Percentiles rank a stretch among this genome's conserved stretches.
Conservation (phyloP, 805 yeast genomes). For the Sugiyamaella chiloensis region DNA sequence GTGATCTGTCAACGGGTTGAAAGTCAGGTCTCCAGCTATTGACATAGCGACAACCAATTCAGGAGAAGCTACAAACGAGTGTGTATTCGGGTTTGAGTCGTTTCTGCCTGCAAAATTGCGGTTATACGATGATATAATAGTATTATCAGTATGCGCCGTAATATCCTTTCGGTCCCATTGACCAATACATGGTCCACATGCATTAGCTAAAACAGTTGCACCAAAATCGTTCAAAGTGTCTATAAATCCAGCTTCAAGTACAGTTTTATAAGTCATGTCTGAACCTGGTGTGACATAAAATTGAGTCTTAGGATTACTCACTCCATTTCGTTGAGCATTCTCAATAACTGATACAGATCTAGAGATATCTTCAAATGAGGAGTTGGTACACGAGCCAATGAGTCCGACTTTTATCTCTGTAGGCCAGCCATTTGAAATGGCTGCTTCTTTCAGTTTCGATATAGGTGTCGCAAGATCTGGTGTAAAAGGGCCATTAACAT, state of each 20-base stretch:
- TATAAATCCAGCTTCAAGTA: constrained; percentile 91
- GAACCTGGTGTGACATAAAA: constrained; percentile 89
- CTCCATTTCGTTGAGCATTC: neutral
- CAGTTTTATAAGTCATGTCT: constrained; percentile 97
- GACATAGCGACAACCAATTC: constrained; percentile 94
- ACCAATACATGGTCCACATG: constrained; percentile 99
- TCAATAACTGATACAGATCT: constrained; percentile 25
- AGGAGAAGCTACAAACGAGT: constrained; percentile 96
- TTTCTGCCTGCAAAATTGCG: constrained; percentile 97
- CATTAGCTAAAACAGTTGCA: constrained; percentile 91
- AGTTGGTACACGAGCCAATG: constrained; percentile 96
- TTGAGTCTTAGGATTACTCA: neutral
- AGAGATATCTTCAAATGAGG: constrained; percentile 97
- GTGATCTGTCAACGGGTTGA: constrained; percentile 91
- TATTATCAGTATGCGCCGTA: constrained; percentile 90
- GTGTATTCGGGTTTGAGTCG: constrained; percentile 96
- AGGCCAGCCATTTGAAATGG: constrained; percentile 88
- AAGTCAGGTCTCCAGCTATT: constrained; percentile 90
- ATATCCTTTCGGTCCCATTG: constrained; percentile 96
- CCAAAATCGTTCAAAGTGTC: constrained; percentile 85
- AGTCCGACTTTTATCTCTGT: constrained; percentile 86
- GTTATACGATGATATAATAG: constrained; percentile 94
- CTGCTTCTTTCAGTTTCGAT: constrained; percentile 78
- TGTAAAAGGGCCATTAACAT: constrained; percentile 96
- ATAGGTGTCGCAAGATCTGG: constrained; percentile 97